Conservation (phyloP, 2,329 filamentous ascomycete genomes). For the Neospermospora avenae region DNA sequence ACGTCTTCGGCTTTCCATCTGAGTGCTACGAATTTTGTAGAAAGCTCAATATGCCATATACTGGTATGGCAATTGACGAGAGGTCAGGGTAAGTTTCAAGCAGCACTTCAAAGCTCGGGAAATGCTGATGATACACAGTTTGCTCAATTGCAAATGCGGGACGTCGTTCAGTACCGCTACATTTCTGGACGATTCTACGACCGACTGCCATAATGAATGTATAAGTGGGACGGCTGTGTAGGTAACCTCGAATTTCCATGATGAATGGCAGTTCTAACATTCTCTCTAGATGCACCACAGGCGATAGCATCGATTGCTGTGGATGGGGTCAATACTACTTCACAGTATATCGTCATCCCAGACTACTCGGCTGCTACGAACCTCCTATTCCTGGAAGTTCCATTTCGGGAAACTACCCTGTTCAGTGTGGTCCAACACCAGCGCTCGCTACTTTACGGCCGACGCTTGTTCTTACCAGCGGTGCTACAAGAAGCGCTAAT, state of each 20-base stretch:
- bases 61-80: neutral
- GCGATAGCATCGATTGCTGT: neutral
- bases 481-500: neutral
- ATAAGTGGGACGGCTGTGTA: neutral
- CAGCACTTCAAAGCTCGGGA: neutral
- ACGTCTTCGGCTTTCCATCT: neutral
- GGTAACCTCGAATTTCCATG: neutral
- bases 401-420: neutral
- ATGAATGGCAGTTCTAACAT: neutral
- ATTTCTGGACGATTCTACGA: neutral
- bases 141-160: neutral
- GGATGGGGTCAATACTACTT: neutral
- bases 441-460: neutral
- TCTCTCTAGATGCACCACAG: neutral
- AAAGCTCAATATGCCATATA: slow-evolving; percentile 1
- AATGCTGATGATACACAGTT: neutral
- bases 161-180: neutral
- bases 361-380: slow-evolving; percentile 5
- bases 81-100: neutral
- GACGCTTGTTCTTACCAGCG: neutral
- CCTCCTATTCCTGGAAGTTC: slow-evolving; percentile 6
- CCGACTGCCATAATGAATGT: neutral
- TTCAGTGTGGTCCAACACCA: neutral
- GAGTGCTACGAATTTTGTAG: neutral
- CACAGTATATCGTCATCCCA: neutral